Evolutionary conservation across 176 grass and related monocot species (phyloP).

Genomic region (Avena sativa): DNA sequence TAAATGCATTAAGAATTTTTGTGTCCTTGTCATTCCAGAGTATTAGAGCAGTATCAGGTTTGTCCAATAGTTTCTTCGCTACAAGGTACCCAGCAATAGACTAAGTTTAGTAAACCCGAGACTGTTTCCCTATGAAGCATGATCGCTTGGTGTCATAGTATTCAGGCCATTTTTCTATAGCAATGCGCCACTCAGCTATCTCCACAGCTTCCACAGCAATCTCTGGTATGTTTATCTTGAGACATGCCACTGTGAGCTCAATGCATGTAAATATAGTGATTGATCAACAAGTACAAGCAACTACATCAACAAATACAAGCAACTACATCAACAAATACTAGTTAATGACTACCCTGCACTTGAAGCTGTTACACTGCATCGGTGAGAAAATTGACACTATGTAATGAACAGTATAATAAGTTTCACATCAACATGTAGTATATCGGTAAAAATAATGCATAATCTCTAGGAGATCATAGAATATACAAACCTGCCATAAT

Average conservation of each 20-base stretch:
- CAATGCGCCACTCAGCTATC: no score
- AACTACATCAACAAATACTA: no score
- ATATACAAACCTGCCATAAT: constrained; percentile 70
- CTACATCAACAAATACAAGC: no score
- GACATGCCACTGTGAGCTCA: no score
- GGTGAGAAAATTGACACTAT: background rate
- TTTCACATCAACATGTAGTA: constrained; percentile 33
- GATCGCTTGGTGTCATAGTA: constrained; percentile 39
- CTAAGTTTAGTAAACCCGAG: constrained; percentile 74
- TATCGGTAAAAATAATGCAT: constrained; percentile 14
- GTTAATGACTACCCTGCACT: background rate
- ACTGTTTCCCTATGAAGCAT: constrained; percentile 74
- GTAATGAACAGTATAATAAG: constrained; percentile 1
- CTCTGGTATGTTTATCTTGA: no score
- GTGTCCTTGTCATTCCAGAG: constrained; percentile 80
- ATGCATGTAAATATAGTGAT: no score
- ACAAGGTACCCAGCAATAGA: constrained; percentile 83
- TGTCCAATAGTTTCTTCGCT: constrained; percentile 70
- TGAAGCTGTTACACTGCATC: background rate
- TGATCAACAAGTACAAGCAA: no score
- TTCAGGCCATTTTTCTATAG: no score
- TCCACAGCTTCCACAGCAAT: no score
- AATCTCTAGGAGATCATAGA: background rate
- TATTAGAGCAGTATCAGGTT: constrained; percentile 63
- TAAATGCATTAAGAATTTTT: constrained; percentile 74